Percentiles rank a stretch among this genome's conserved stretches.
phyloP scores from a whole-genome alignment of 2,329 filamentous ascomycete species.

The Phialophora tarda region DNA sequence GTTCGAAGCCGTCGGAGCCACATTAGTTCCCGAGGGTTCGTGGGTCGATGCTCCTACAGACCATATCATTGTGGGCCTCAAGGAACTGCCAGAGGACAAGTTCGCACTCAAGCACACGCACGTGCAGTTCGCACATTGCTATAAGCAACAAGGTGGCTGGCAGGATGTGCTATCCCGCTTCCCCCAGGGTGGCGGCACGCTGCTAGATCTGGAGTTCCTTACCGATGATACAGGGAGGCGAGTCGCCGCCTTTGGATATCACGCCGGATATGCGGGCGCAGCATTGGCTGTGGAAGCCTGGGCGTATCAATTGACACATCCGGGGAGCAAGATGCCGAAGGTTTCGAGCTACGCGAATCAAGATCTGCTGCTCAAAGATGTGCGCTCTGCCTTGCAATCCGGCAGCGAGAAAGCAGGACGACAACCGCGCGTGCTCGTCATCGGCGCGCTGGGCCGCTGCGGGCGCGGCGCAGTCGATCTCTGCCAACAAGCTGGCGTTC shows the following conservation, averaged over 20 bases:
- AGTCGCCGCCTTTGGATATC: slow-evolving; percentile 60
- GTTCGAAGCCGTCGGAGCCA: slow-evolving; percentile 67
- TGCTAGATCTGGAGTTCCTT: slow-evolving; percentile 88
- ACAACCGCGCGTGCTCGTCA: slow-evolving; percentile 77
- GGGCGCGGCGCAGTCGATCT: slow-evolving; percentile 83
- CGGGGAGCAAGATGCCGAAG: slow-evolving; percentile 70
- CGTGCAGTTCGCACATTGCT: slow-evolving; percentile 75
- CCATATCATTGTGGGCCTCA: slow-evolving; percentile 75
- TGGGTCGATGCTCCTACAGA: slow-evolving; percentile 72
- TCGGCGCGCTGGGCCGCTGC: slow-evolving; percentile 77
- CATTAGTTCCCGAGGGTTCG: slow-evolving; percentile 67
- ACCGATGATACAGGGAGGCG: slow-evolving; percentile 71
- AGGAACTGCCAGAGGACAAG: slow-evolving; percentile 75
- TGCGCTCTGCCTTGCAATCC: slow-evolving; percentile 71
- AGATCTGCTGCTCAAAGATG: slow-evolving; percentile 71
- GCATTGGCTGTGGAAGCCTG: slow-evolving; percentile 79
- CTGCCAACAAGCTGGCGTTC: slow-evolving; percentile 74
- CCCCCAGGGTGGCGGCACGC: slow-evolving; percentile 73
- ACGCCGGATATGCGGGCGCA: slow-evolving; percentile 73
- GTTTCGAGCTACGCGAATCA: slow-evolving; percentile 73
- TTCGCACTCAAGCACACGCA: slow-evolving; percentile 74
- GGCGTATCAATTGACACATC: slow-evolving; percentile 66
- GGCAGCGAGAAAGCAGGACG: slow-evolving; percentile 71
- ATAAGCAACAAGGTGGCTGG: slow-evolving; percentile 80
- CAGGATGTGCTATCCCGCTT: slow-evolving; percentile 79